phyloP scores from a whole-genome alignment of 164 flowering plant species.

The Magnolia officinalis region DNA sequence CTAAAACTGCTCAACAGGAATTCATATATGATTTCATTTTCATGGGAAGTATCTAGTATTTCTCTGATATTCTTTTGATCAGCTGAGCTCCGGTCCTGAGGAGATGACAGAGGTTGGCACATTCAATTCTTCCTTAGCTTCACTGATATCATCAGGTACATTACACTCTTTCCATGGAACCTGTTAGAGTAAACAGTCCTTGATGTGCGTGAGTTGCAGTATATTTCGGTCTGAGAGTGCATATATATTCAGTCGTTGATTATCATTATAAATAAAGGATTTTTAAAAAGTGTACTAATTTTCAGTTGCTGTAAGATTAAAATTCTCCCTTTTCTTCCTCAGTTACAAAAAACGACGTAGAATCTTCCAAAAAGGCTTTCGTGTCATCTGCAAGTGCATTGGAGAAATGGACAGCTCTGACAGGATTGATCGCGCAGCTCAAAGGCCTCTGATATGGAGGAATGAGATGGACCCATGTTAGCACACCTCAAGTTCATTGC shows the following conservation, averaged over 20 bases:
- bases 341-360: constrained; percentile 15
- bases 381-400: constrained; percentile 19
- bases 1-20: neutral
- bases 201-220: too few relatives aligned
- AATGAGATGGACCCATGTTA: neutral
- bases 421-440: constrained; percentile 15
- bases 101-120: constrained; percentile 12
- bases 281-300: neutral
- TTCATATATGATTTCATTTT: neutral
- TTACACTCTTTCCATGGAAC: neutral
- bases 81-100: constrained; percentile 22
- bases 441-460: constrained; percentile 18
- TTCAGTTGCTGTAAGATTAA: neutral
- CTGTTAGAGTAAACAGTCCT: too few relatives aligned
- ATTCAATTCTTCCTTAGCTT: constrained; percentile 16
- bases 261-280: too few relatives aligned
- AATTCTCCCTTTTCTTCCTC: neutral
- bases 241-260: too few relatives aligned
- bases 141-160: constrained; percentile 15
- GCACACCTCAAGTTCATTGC: neutral
- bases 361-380: constrained; percentile 17
- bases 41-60: neutral
- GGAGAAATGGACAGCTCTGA: constrained; percentile 20
- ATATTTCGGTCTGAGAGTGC: too few relatives aligned
- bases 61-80: neutral